Percentiles rank a stretch among this genome's conserved stretches.
Evolutionary conservation across 192 early-diverging fungal species (phyloP).

Genomic region (Coemansia sp.): DNA sequence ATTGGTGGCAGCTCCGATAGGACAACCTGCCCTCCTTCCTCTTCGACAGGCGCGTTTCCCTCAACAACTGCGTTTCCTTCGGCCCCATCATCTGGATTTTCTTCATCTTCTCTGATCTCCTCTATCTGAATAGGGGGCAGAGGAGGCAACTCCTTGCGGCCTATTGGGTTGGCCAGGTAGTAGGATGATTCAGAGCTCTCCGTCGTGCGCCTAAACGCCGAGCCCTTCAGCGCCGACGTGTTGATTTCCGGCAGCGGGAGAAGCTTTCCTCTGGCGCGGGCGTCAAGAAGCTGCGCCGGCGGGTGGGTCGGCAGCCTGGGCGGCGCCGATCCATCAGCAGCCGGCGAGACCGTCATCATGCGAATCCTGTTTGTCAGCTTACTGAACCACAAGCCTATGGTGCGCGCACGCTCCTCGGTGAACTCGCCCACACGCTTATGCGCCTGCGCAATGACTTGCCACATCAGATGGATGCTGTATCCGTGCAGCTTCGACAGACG

Average conservation of each 20-base stretch:
- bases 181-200: constrained; percentile 38
- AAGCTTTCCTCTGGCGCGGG: constrained; percentile 25
- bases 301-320: constrained; percentile 38
- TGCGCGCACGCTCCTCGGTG: constrained; percentile 29
- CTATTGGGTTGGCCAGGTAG: constrained; percentile 36
- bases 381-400: constrained; percentile 31
- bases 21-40: background rate
- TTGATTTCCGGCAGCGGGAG: constrained; percentile 39
- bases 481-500: constrained; percentile 51
- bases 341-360: constrained; percentile 49
- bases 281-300: constrained; percentile 39
- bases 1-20: background rate
- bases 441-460: constrained; percentile 50
- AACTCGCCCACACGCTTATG: constrained; percentile 25
- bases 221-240: constrained; percentile 32
- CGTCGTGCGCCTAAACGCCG: constrained; percentile 20
- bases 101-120: background rate
- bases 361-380: constrained; percentile 50
- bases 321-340: constrained; percentile 48
- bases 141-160: background rate
- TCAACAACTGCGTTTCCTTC: background rate
- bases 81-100: background rate
- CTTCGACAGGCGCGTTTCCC: background rate
- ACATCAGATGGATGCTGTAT: constrained; percentile 52
- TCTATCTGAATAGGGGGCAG: background rate